Base-by-base conservation (phyloP, 2,329 filamentous ascomycete species). In the Beauveria bassiana region DNA sequence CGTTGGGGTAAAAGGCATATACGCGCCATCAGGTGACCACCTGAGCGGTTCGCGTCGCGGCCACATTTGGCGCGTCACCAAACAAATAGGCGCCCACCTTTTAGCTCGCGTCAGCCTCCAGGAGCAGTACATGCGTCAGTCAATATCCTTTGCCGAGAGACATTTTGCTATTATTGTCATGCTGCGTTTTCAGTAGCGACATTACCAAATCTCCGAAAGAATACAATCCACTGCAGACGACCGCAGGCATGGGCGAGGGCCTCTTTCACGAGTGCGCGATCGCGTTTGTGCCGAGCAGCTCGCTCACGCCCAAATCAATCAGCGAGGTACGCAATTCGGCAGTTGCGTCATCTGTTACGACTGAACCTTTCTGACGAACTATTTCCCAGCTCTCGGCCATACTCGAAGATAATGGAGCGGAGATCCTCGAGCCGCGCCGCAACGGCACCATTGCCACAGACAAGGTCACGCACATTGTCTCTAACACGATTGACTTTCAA, bases 401-500 rank as follows among this genome's bases (percentile, higher is more conserved):
- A 1, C 71, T 82, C 38, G 65, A 72, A 62, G 76, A 80, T 14
- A 78, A 83, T 75, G 83, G 82, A 65, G 83, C 78, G 61, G 69
- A 74, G 40, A 73, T 84, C 2, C 70, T 81, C 64, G 74, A 79
- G 51, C 77, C 77, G 14, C 74, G 76, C 63, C 74, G 77, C 63
- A 75, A 83, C 66, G 81, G 80, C 66, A 75, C 76, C 16, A 70
- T 84, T 16, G 74, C 75, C 1, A 75, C 85, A 31, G 70, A 76
- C 55, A 68, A 78, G 61, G 77, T 79, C 55, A 83, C 82, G 24
- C 83, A 86, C 68, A 81, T 86, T 64, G 70, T 86, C 54, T 79
- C 93, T 61, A 85, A 87, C 62, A 93, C 89, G 1, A 89, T 91
- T 74, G 92, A 99, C 72, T 99, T 99, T 68, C 87, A 90, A n/a